These are phyloP conservation scores for Nemania diffusa DNA, from an alignment of 2,329 filamentous ascomycete species.

Conservation along the genomic window DNA sequence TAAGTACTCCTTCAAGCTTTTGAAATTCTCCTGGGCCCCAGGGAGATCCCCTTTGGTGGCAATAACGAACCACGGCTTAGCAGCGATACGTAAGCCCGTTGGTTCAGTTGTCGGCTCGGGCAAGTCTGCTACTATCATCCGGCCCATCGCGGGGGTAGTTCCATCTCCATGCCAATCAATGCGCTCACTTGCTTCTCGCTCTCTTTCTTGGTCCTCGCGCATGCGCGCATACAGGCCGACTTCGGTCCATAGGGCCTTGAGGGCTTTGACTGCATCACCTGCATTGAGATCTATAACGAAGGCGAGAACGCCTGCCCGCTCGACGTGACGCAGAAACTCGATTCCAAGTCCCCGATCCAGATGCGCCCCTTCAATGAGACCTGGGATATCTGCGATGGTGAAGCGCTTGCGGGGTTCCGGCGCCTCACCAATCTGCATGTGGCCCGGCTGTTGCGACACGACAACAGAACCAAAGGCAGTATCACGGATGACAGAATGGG, in stretches of 20 bases:
- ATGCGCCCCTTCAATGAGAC: conserved; percentile 91
- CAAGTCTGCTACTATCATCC: conserved; percentile 48
- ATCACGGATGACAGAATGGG: conserved; percentile 54
- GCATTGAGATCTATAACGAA: conserved; percentile 90
- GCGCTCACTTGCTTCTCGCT: conserved; percentile 66
- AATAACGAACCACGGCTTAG: conserved; percentile 96
- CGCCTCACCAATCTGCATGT: conserved; percentile 40
- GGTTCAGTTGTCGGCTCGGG: conserved; percentile 29
- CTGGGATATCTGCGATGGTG: conserved; percentile 95
- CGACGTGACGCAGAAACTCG: conserved; percentile 92
- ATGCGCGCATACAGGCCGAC: conserved; percentile 86
- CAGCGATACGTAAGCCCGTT: conserved; percentile 77
- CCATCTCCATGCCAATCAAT: conserved; percentile 70
- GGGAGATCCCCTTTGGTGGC: conserved; percentile 91
- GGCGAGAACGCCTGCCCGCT: conserved; percentile 89
- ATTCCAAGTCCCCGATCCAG: conserved; percentile 91
- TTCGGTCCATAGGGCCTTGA: conserved; percentile 89
- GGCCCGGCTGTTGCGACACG: conserved; percentile 39
- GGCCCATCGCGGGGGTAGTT: conserved; percentile 38
- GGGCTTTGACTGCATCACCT: conserved; percentile 79
- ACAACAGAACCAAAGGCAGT: conserved; percentile 47
- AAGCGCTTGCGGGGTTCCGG: conserved; percentile 77
- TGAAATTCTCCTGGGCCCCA: conserved; percentile 81
- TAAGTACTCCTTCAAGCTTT: conserved; percentile 75
- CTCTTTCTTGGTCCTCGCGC: conserved; percentile 76